A percentile compares a stretch with the other conserved stretches of the same genome.
phyloP scores from a whole-genome alignment of 192 early-diverging fungal species.

The Coemansia sp. region DNA sequence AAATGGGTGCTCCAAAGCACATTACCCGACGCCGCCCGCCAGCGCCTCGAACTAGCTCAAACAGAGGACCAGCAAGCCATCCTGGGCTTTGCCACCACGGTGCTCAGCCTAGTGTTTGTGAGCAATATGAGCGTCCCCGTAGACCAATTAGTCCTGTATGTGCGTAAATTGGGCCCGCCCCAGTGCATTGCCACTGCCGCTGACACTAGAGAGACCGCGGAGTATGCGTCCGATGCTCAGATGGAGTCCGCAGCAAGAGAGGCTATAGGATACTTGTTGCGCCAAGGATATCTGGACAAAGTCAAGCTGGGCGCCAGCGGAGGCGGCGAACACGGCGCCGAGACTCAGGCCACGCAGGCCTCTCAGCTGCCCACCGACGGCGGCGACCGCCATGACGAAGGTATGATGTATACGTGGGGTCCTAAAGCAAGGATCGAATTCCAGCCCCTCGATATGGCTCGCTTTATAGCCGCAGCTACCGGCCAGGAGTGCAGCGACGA shows the following conservation, averaged over 20 bases:
- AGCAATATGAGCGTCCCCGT: constrained; percentile 48
- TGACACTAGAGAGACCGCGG: neutral
- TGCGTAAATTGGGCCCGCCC: constrained; percentile 49
- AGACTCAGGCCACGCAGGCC: constrained; percentile 47
- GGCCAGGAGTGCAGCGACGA: constrained; percentile 45
- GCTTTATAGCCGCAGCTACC: constrained; percentile 41
- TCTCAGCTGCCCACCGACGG: constrained; percentile 25
- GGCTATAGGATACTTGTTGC: constrained; percentile 28
- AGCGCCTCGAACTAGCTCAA: constrained; percentile 26
- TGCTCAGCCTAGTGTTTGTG: constrained; percentile 53
- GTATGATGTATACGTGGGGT: constrained; percentile 46
- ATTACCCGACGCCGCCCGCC: constrained; percentile 32
- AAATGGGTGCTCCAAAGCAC: constrained; percentile 51
- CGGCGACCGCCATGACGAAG: constrained; percentile 14
- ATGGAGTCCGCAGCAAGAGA: constrained; percentile 38
- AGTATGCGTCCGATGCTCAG: constrained; percentile 28
- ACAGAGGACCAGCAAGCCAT: constrained; percentile 18
- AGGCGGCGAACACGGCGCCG: neutral
- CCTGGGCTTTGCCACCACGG: constrained; percentile 40
- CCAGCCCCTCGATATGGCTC: constrained; percentile 47
- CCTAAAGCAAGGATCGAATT: constrained; percentile 44
- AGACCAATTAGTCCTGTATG: constrained; percentile 49
- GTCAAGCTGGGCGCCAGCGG: constrained; percentile 3
- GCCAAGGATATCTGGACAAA: constrained; percentile 39
- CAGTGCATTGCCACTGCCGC: constrained; percentile 13